phyloP scores from a whole-genome alignment of 1,284 basidiomycete species.

The Ganoderma meredithae region DNA sequence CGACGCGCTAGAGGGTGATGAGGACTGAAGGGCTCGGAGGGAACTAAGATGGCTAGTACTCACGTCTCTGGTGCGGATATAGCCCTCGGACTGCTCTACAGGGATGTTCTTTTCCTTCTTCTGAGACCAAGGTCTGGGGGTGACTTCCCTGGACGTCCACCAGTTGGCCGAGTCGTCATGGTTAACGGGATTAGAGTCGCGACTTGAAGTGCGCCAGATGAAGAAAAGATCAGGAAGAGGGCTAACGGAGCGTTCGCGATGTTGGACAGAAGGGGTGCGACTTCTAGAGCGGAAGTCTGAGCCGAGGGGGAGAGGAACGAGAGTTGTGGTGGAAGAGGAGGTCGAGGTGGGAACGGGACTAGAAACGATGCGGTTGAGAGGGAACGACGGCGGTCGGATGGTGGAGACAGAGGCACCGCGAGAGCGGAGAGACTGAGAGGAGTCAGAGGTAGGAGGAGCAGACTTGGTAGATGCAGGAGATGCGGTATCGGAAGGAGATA shows the following conservation, averaged over 20 bases:
- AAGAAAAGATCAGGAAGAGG: constrained; percentile 34
- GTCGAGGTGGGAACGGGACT: constrained; percentile 33
- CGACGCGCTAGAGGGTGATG: constrained; percentile 34
- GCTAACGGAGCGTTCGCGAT: constrained; percentile 33
- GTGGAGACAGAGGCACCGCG: constrained; percentile 35
- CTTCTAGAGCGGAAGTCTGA: constrained; percentile 23
- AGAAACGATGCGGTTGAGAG: constrained; percentile 36
- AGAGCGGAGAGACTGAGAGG: constrained; percentile 17
- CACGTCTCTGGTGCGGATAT: constrained; percentile 55
- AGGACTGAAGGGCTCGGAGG: background rate
- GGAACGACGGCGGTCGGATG: constrained; percentile 30
- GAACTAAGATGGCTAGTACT: constrained; percentile 31
- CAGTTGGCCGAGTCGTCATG: constrained; percentile 36
- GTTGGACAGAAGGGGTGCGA: constrained; percentile 25
- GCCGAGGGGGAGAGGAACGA: constrained; percentile 21
- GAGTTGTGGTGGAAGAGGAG: constrained; percentile 23
- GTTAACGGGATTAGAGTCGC: constrained; percentile 30
- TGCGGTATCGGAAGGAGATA: constrained; percentile 3
- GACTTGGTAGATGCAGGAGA: constrained; percentile 12
- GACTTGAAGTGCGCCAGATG: constrained; percentile 27
- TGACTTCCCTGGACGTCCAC: constrained; percentile 41
- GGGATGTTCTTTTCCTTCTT: constrained; percentile 47
- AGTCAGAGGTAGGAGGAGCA: constrained; percentile 19
- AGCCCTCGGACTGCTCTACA: constrained; percentile 57
- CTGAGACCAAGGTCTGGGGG: constrained; percentile 44